Conservation (phyloP, 768 basidiomycete genomes). For the Mycena sanguinolenta region DNA sequence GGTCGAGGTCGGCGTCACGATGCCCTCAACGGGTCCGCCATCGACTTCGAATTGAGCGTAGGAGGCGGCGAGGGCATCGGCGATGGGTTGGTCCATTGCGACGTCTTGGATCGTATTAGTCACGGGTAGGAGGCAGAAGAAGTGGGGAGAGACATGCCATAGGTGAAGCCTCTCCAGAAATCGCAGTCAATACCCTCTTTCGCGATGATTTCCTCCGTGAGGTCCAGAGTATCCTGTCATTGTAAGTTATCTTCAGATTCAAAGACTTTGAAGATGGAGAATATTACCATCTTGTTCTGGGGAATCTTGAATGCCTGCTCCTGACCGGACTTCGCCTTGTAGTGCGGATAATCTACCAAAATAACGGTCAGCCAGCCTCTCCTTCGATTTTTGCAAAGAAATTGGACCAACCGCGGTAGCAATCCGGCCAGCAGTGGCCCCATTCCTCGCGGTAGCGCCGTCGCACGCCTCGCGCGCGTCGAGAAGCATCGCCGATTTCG, state of each 20-base stretch:
- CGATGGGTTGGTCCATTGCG: conserved; percentile 36
- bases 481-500: conserved; percentile 49
- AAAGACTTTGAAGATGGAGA: neutral
- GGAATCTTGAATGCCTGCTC: conserved; percentile 46
- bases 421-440: conserved; percentile 45
- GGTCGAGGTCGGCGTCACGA: conserved; percentile 43
- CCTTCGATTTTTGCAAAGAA: neutral
- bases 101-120: conserved; percentile 21
- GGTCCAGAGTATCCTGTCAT: conserved; percentile 36
- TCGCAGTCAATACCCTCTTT: conserved; percentile 45
- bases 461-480: conserved; percentile 56
- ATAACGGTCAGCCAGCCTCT: too few relatives aligned
- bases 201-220: conserved; percentile 35
- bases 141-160: conserved; percentile 26
- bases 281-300: conserved; percentile 38
- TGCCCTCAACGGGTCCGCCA: conserved; percentile 44
- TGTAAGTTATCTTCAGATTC: neutral
- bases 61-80: conserved; percentile 38
- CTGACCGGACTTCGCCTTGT: conserved; percentile 38
- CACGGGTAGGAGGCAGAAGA: neutral
- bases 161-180: conserved; percentile 41
- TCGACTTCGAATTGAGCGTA: conserved; percentile 43
- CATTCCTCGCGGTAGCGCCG: conserved; percentile 47
- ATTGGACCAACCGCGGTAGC: conserved; percentile 35
- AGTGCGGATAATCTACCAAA: conserved; percentile 35